These are phyloP conservation scores for Pezicula radicicola DNA, from an alignment of 2,329 filamentous ascomycete genomes.

Conservation along the genomic window DNA sequence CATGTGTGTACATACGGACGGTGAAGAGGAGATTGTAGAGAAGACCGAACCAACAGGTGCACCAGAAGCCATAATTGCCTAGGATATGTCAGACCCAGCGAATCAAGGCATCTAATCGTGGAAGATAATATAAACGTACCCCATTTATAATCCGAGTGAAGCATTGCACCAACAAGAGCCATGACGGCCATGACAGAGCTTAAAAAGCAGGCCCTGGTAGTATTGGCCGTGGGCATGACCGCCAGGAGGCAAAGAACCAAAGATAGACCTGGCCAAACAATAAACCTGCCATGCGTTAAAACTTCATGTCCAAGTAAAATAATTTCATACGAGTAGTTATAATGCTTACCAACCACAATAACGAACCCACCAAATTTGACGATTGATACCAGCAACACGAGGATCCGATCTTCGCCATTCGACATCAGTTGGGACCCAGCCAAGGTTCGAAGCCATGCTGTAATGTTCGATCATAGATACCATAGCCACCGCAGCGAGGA, in stretches of 20 bases:
- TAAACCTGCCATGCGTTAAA: no score
- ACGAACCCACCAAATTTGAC: slow-evolving; percentile 57
- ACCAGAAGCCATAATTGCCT: background rate
- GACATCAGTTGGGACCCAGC: slow-evolving; percentile 45
- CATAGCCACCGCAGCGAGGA: background rate
- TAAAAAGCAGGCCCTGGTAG: background rate
- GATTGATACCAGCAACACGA: slow-evolving; percentile 49
- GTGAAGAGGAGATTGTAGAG: no score
- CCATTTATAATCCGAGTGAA: background rate
- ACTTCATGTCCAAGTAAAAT: no score
- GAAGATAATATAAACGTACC: background rate
- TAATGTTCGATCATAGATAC: background rate
- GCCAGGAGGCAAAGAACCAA: background rate
- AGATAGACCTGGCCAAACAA: background rate
- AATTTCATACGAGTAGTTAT: no score
- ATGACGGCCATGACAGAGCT: background rate
- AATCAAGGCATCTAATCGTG: background rate
- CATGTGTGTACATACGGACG: background rate
- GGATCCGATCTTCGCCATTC: background rate
- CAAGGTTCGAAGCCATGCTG: background rate
- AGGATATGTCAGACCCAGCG: background rate
- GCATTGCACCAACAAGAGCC: background rate
- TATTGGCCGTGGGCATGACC: background rate
- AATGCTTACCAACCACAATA: background rate
- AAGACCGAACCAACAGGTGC: background rate